phyloP scores from a whole-genome alignment of 768 basidiomycete genomes.

The Boletus rubescentipes region DNA sequence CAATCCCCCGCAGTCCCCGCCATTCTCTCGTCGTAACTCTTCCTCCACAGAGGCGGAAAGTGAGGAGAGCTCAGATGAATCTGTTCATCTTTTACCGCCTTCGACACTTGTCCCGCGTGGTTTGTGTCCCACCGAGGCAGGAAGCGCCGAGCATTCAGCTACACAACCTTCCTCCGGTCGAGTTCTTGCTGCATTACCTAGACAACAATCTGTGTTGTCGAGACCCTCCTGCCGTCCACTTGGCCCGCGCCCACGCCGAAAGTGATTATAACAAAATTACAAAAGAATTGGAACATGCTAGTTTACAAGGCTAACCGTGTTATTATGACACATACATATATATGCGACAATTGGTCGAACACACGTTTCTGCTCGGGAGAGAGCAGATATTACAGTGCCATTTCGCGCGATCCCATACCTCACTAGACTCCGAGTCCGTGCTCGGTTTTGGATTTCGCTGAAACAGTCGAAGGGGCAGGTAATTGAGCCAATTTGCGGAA shows the following conservation, averaged over 20 bases:
- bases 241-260: neutral
- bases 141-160: neutral
- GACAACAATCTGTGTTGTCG: neutral
- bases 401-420: neutral
- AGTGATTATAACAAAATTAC: neutral
- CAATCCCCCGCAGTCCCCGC: neutral
- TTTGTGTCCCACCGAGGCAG: neutral
- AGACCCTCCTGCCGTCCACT: neutral
- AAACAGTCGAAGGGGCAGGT: neutral
- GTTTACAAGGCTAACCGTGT: neutral
- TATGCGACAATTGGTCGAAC: neutral
- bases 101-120: neutral
- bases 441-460: neutral
- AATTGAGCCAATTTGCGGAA: constrained; percentile 30
- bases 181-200: neutral
- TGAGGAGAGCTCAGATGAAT: neutral
- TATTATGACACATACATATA: neutral
- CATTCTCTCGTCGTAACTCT: neutral
- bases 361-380: neutral
- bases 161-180: neutral
- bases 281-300: neutral
- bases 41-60: neutral
- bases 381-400: neutral
- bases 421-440: neutral
- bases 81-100: neutral